Conservation (phyloP, 805 yeast genomes). For the Suhomyces faveliae region DNA sequence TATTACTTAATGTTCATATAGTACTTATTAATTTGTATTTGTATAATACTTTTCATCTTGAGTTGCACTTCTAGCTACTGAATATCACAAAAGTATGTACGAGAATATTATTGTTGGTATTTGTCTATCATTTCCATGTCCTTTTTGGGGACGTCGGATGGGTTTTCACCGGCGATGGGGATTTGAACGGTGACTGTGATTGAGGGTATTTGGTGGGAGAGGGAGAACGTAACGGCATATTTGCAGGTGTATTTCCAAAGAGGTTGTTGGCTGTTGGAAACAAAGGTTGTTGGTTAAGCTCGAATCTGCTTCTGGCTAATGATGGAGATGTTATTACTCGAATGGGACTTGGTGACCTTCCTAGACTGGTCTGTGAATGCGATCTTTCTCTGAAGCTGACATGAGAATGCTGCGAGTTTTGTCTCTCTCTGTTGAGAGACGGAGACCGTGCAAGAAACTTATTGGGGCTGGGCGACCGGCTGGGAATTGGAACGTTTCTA, state of each 20-base stretch:
- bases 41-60: too few species aligned
- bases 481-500: neutral
- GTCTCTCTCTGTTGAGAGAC: neutral
- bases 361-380: conserved; percentile 3
- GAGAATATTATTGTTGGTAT: too few species aligned
- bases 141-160: conserved; percentile 6
- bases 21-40: too few species aligned
- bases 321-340: conserved; percentile 1
- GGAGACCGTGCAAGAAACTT: conserved; percentile 1
- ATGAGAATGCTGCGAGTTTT: neutral
- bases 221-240: conserved; percentile 7
- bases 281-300: neutral
- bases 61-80: too few species aligned
- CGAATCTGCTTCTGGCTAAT: neutral
- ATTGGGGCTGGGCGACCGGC: conserved; percentile 6
- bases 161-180: conserved; percentile 8
- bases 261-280: neutral
- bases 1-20: too few species aligned
- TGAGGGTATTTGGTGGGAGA: conserved; percentile 5
- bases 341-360: conserved; percentile 4
- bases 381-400: conserved; percentile 5
- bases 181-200: conserved; percentile 4
- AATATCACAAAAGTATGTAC: too few species aligned
- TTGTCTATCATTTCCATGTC: neutral
- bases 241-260: neutral